Base-by-base conservation (phyloP, 495 filamentous ascomycete genomes). In the Chlorociboria aeruginascens region DNA sequence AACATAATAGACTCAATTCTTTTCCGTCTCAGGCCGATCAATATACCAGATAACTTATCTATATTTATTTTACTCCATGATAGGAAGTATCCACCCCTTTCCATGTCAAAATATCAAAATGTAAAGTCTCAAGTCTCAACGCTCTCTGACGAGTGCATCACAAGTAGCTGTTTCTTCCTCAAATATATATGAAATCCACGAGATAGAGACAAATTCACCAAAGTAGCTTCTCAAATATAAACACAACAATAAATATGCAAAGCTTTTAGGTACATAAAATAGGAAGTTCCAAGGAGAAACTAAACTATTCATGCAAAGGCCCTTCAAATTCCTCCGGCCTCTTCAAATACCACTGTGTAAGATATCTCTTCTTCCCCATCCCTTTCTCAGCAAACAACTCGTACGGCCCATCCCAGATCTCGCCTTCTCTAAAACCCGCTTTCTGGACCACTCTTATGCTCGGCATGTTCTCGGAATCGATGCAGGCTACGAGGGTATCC, bases 401-500 rank as follows among this genome's bases (percentile, higher is more conserved):
- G 37, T 52, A 53, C 29, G 33, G 38, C 6, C 20, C 43, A 43
- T 50, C 41, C 34, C 30, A 42, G 6, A 42, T 29, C 14, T 50
- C 40, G 1, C 17, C 45, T 28, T 49, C 49, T 25, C 20, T 16
- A 51, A 58, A 58, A 1, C 55, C 55, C 13, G 29, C 35, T 25
- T 51, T 54, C 29, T 54, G 33, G 8, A 58, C 28, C 1, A 54
- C 40, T 36, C 42, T 48, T 28, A 31, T 30, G 32, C 55, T 58
- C 8, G 44, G 39, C 14, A n/a, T 16, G 32, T 58, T 58, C 31
- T 54, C 51, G 1, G 47, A 30, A 31, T 58, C 55, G 1, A 43
- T 47, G 7, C 11, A 42, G 17, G 54, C 54, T 1, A 43, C 14
- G n/a, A 56, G 31, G 13, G 17, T 39, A n/a, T 45, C 32, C 20